A percentile compares a stretch with the other conserved stretches of the same genome.
These are phyloP conservation scores for Lactarius sanguifluus DNA, from an alignment of 768 basidiomycete species.

Conservation along the genomic window DNA sequence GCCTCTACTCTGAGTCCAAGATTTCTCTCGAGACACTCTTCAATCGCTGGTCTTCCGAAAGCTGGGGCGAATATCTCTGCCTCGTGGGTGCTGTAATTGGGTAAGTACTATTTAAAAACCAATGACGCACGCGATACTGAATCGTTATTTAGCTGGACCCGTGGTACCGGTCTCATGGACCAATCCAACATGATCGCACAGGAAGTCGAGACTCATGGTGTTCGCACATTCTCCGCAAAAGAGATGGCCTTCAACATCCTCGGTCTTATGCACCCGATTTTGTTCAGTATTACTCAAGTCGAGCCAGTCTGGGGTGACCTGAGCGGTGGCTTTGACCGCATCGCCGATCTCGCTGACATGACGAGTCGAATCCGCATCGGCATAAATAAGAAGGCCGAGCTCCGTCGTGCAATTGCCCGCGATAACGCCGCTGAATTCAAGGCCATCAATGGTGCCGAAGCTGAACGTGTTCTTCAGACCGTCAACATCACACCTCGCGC, in stretches of 20 bases:
- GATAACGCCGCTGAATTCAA: slow-evolving; percentile 98
- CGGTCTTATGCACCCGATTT: slow-evolving; percentile 96
- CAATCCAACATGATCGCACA: slow-evolving; percentile 94
- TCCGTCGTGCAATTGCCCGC: slow-evolving; percentile 88
- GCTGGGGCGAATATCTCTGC: slow-evolving; percentile 99
- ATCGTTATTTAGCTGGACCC: slow-evolving; percentile 73
- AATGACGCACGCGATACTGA: slow-evolving; percentile 11
- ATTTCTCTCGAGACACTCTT: slow-evolving; percentile 97
- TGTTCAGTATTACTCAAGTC: slow-evolving; percentile 99
- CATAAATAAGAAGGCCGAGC: slow-evolving; percentile 83
- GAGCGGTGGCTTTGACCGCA: slow-evolving; percentile 97
- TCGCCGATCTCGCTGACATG: slow-evolving; percentile 92
- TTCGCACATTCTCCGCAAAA: slow-evolving; percentile 98
- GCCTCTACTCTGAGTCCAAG: slow-evolving; percentile 97
- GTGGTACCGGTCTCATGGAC: slow-evolving; percentile 96
- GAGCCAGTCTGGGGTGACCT: slow-evolving; percentile 99
- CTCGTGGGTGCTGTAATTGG: slow-evolving; percentile 98
- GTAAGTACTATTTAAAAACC: slow-evolving; percentile 45
- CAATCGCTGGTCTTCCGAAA: slow-evolving; percentile 97
- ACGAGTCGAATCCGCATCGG: slow-evolving; percentile 81
- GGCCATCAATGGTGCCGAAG: slow-evolving; percentile 82
- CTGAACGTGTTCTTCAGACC: slow-evolving; percentile 89
- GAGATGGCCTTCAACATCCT: slow-evolving; percentile 99
- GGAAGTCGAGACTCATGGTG: slow-evolving; percentile 88
- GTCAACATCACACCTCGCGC: slow-evolving; percentile 93